These are phyloP conservation scores for Purpureocillium lavendulum DNA, from an alignment of 2,329 filamentous ascomycete genomes.

Conservation along the genomic window DNA sequence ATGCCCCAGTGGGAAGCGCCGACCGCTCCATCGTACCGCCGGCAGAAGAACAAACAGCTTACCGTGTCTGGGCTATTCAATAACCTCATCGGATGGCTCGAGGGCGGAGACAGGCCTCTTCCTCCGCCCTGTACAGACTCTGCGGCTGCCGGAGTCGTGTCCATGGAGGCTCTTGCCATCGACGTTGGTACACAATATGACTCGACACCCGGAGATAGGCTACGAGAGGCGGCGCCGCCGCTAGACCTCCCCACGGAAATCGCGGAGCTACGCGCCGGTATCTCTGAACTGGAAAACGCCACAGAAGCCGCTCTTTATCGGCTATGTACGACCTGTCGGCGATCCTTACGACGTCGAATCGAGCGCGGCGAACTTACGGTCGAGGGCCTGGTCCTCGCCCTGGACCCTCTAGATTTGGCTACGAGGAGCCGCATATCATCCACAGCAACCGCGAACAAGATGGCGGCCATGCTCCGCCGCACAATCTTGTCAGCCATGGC, in stretches of 20 bases:
- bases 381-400: conserved; percentile 5
- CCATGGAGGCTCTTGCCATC: conserved; percentile 4
- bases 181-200: not conserved
- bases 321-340: conserved; percentile 6
- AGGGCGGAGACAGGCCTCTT: conserved; percentile 11
- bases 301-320: conserved; percentile 4
- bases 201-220: not conserved
- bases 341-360: conserved; percentile 8
- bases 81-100: conserved; percentile 20
- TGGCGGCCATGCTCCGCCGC: conserved; percentile 12
- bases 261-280: conserved; percentile 5
- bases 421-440: conserved; percentile 7
- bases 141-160: not conserved
- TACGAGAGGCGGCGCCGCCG: not conserved
- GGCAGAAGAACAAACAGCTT: conserved; percentile 12
- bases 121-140: conserved; percentile 2
- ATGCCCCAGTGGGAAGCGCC: conserved; percentile 47
- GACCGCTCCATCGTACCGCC: conserved; percentile 18
- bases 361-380: conserved; percentile 7
- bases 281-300: conserved; percentile 2
- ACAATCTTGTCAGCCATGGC: conserved; percentile 10
- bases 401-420: conserved; percentile 12
- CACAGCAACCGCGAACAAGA: conserved; percentile 6
- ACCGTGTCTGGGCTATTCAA: conserved; percentile 13
- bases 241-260: conserved; percentile 8